Conservation (phyloP, 768 basidiomycete genomes). For the Phlebiopsis gigantea region DNA sequence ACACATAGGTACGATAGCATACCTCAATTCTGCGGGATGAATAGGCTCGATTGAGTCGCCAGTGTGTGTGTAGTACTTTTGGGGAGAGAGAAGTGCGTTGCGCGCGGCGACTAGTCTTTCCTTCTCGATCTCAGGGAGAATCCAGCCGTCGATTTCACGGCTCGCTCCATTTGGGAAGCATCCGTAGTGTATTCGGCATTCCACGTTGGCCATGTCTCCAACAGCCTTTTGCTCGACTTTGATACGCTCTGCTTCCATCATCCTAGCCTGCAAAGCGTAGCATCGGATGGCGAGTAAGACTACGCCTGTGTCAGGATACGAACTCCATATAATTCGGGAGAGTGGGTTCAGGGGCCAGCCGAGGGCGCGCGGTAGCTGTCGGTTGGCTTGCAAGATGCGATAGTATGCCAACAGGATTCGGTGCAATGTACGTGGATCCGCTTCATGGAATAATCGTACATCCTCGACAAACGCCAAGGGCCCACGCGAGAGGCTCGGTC, state of each 20-base stretch:
- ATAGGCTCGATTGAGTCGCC: conserved; percentile 31
- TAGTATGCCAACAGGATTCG: conserved; percentile 73
- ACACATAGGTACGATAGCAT: conserved; percentile 12
- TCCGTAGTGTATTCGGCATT: conserved; percentile 61
- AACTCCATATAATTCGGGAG: conserved; percentile 36
- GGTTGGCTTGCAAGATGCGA: conserved; percentile 72
- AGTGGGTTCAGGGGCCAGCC: conserved; percentile 52
- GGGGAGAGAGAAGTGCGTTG: conserved; percentile 32
- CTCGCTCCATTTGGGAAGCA: conserved; percentile 40
- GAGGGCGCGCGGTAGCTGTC: conserved; percentile 55
- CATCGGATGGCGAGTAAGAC: conserved; percentile 71
- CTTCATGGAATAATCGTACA: conserved; percentile 21
- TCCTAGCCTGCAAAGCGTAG: conserved; percentile 69
- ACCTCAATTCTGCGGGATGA: conserved; percentile 52
- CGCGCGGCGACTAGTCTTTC: conserved; percentile 52
- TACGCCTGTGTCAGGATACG: conserved; percentile 60
- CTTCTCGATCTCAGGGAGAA: conserved; percentile 68
- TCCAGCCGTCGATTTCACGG: conserved; percentile 68
- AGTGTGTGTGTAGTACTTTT: conserved; percentile 45
- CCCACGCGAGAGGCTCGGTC: conserved; percentile 40
- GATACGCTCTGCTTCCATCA: conserved; percentile 72
- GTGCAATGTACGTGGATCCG: conserved; percentile 52
- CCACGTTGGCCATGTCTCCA: conserved; percentile 52
- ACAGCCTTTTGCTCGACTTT: conserved; percentile 57
- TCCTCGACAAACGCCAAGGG: conserved; percentile 43